phyloP scores from a whole-genome alignment of 768 basidiomycete genomes.

The Leccinum broughii region DNA sequence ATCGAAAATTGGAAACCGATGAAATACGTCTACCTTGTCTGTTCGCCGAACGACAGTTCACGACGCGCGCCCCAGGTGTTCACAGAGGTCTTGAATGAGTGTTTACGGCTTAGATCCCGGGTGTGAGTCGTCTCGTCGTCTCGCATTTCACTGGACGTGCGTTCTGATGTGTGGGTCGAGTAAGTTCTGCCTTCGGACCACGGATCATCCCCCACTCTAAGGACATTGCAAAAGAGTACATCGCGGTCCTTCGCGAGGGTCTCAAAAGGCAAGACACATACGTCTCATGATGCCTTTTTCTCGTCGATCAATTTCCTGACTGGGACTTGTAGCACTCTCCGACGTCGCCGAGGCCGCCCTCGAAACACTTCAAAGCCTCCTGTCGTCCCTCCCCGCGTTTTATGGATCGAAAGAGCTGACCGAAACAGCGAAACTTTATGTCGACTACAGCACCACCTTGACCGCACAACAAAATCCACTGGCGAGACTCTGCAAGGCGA shows the following conservation, averaged over 20 bases:
- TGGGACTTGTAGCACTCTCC: conserved; percentile 31
- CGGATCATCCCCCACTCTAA: conserved; percentile 86
- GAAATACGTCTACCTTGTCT: conserved; percentile 40
- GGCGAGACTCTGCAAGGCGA: conserved; percentile 52
- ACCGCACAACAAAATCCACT: conserved; percentile 29
- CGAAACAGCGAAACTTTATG: conserved; percentile 55
- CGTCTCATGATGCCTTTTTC: conserved; percentile 27
- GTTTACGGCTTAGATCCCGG: conserved; percentile 52
- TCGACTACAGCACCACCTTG: conserved; percentile 38
- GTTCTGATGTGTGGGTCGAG: conserved; percentile 7
- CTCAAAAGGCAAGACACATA: conserved; percentile 29
- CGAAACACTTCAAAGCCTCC: conserved; percentile 62
- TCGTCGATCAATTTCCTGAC: not conserved
- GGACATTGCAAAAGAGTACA: conserved; percentile 61
- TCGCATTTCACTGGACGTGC: not conserved
- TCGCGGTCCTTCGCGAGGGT: conserved; percentile 46
- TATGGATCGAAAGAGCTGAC: conserved; percentile 64
- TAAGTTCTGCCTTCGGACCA: conserved; percentile 76
- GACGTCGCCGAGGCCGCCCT: conserved; percentile 37
- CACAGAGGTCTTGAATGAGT: conserved; percentile 65
- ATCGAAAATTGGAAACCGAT: conserved; percentile 97
- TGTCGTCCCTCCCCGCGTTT: conserved; percentile 75
- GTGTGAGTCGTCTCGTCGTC: conserved; percentile 45
- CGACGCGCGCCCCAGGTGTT: conserved; percentile 48
- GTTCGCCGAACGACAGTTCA: not conserved